A percentile compares a stretch with the other conserved stretches of the same genome.
Evolutionary conservation across 2,329 filamentous ascomycete genomes (phyloP).

Genomic region (Tolypocladium cylindrosporum): DNA sequence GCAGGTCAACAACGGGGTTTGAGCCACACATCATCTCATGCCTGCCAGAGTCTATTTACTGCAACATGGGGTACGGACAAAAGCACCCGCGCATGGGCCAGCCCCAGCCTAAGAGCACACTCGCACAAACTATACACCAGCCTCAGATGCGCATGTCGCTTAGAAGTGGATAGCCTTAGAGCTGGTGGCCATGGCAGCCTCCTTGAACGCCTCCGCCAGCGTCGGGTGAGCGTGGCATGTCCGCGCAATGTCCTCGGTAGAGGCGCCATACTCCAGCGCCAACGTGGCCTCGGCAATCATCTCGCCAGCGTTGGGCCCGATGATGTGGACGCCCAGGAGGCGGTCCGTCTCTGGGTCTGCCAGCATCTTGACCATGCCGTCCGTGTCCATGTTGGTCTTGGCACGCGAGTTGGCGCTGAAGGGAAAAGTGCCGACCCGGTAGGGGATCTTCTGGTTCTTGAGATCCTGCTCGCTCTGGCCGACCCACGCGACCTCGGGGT

Average conservation of each 20-base stretch:
- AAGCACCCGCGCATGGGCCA: background rate
- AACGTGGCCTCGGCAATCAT: constrained; percentile 98
- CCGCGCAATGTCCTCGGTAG: constrained; percentile 85
- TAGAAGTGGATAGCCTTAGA: constrained; percentile 94
- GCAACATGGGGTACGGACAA: background rate
- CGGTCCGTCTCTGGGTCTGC: constrained; percentile 94
- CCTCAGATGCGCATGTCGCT: constrained; percentile 4
- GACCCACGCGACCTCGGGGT: constrained; percentile 97
- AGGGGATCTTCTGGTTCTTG: constrained; percentile 81
- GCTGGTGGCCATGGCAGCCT: constrained; percentile 97
- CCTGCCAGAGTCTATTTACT: background rate
- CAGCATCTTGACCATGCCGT: constrained; percentile 95
- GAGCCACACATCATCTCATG: background rate
- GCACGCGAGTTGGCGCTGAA: constrained; percentile 97
- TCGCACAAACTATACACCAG: too few species aligned
- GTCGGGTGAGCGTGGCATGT: constrained; percentile 97
- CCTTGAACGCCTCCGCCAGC: constrained; percentile 95
- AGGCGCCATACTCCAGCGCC: constrained; percentile 92
- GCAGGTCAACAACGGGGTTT: background rate
- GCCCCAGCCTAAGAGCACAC: background rate
- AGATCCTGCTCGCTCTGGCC: constrained; percentile 95
- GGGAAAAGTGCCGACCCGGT: constrained; percentile 88
- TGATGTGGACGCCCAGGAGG: constrained; percentile 91
- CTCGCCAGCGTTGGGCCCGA: constrained; percentile 91
- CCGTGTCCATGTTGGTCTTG: constrained; percentile 96